phyloP scores from a whole-genome alignment of 2,329 filamentous ascomycete genomes.

The Dothideomycetes sp. region DNA sequence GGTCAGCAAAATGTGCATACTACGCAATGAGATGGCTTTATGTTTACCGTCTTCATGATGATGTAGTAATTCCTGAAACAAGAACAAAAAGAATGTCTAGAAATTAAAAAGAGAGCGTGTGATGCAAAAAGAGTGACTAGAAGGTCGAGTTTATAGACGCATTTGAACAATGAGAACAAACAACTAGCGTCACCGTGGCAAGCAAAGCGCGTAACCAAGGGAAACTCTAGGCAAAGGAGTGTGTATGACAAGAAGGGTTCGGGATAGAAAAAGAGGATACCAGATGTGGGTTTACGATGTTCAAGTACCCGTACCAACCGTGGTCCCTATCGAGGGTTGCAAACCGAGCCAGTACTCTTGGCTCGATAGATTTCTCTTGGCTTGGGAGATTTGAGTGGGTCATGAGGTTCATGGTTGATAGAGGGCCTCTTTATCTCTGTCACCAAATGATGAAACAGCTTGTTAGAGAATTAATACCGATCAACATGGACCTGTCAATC shows the following conservation, averaged over 20 bases:
- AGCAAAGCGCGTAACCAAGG: slow-evolving; percentile 10
- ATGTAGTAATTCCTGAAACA: neutral
- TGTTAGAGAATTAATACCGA: too few species aligned
- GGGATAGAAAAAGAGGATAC: too few species aligned
- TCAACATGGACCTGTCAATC: too few species aligned
- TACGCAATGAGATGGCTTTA: neutral
- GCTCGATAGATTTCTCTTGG: too few species aligned
- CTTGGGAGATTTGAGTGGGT: too few species aligned
- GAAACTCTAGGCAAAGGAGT: slow-evolving; percentile 11
- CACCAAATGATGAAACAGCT: neutral
- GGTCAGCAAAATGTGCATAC: neutral
- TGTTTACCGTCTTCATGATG: slow-evolving; percentile 11
- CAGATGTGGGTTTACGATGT: slow-evolving; percentile 10
- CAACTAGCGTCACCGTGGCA: slow-evolving; percentile 1
- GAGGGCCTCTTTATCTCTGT: too few species aligned
- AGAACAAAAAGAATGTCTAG: too few species aligned
- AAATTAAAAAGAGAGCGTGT: slow-evolving; percentile 1
- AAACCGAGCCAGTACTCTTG: too few species aligned
- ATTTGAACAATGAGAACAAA: slow-evolving; percentile 2
- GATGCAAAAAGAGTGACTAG: neutral
- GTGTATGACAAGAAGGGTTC: too few species aligned
- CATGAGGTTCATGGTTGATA: too few species aligned
- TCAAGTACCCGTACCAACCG: slow-evolving; percentile 11
- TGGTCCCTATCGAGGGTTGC: slow-evolving; percentile 3
- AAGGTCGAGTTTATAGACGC: slow-evolving; percentile 3